Conservation (phyloP, 768 basidiomycete genomes). For the Tylopilus vinaceipallidus region DNA sequence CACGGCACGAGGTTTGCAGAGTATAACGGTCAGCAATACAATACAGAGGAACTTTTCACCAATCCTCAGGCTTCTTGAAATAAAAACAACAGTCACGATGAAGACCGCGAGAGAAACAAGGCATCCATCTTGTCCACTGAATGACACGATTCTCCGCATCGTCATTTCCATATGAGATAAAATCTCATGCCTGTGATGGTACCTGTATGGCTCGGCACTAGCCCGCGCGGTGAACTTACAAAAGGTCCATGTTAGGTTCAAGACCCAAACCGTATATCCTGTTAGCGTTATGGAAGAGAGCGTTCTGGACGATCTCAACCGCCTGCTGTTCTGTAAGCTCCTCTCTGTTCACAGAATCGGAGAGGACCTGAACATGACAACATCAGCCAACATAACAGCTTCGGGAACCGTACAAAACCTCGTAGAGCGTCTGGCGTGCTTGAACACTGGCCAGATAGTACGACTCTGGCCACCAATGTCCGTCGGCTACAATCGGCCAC, state of each 20-base stretch:
- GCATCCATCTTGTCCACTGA: too few relatives aligned
- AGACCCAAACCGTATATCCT: constrained; percentile 58
- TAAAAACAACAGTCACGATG: too few relatives aligned
- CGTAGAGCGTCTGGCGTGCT: constrained; percentile 58
- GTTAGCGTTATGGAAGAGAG: constrained; percentile 69
- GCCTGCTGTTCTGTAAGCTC: constrained; percentile 59
- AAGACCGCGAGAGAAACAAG: too few relatives aligned
- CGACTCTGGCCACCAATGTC: constrained; percentile 66
- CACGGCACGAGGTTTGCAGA: too few relatives aligned
- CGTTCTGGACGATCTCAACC: constrained; percentile 48
- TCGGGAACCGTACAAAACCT: constrained; percentile 36
- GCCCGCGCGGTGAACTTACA: too few relatives aligned
- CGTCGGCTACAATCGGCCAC: constrained; percentile 14
- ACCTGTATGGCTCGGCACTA: too few relatives aligned
- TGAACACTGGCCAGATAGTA: constrained; percentile 69
- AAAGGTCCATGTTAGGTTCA: constrained; percentile 23
- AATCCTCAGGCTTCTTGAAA: too few relatives aligned
- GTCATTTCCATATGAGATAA: too few relatives aligned
- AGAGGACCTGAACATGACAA: constrained; percentile 50
- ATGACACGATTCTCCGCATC: background rate
- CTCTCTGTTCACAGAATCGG: constrained; percentile 42
- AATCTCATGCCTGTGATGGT: too few relatives aligned
- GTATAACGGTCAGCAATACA: too few relatives aligned
- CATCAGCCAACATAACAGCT: constrained; percentile 45
- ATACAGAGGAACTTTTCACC: too few relatives aligned